Evolutionary conservation across 2,329 filamentous ascomycete species (phyloP).

Genomic region (Aspergillus nomiae): DNA sequence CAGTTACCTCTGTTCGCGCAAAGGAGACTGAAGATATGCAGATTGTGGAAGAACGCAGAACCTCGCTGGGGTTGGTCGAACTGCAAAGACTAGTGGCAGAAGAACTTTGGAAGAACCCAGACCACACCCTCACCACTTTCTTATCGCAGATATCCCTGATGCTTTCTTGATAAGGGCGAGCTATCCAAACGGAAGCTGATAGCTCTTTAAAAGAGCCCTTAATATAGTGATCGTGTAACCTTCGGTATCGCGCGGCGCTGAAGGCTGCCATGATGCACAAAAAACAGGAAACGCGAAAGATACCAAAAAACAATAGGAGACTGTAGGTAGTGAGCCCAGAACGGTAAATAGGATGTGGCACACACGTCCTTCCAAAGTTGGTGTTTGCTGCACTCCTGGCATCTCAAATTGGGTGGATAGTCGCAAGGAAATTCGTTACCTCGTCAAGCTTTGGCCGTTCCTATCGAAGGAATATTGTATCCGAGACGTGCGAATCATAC

Average conservation of each 20-base stretch:
- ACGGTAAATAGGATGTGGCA: constrained; percentile 6
- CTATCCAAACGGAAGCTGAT: constrained; percentile 3
- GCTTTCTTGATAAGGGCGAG: constrained; percentile 3
- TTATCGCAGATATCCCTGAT: constrained; percentile 2
- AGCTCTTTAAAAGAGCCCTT: not conserved
- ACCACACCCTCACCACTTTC: constrained; percentile 3
- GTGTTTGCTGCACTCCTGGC: not conserved
- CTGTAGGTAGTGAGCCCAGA: not conserved
- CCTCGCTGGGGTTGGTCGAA: constrained; percentile 6
- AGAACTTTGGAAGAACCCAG: not conserved
- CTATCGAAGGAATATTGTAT: constrained; percentile 9
- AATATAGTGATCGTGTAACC: constrained; percentile 6
- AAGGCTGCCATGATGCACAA: constrained; percentile 10
- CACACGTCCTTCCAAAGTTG: constrained; percentile 5
- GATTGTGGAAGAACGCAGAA: constrained; percentile 7
- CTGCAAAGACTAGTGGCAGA: constrained; percentile 4
- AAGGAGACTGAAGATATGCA: not conserved
- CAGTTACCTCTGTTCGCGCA: not conserved
- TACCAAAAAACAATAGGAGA: constrained; percentile 15
- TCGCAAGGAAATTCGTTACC: constrained; percentile 33
- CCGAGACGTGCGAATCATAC: constrained; percentile 58
- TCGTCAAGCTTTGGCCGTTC: constrained; percentile 24
- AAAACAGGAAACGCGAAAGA: constrained; percentile 17
- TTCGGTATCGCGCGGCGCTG: not conserved
- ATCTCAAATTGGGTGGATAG: constrained; percentile 18